A percentile compares a stretch with the other conserved stretches of the same genome.
Conservation (phyloP, 176 grass and related monocot species). For the Eremochloa ophiuroides region DNA sequence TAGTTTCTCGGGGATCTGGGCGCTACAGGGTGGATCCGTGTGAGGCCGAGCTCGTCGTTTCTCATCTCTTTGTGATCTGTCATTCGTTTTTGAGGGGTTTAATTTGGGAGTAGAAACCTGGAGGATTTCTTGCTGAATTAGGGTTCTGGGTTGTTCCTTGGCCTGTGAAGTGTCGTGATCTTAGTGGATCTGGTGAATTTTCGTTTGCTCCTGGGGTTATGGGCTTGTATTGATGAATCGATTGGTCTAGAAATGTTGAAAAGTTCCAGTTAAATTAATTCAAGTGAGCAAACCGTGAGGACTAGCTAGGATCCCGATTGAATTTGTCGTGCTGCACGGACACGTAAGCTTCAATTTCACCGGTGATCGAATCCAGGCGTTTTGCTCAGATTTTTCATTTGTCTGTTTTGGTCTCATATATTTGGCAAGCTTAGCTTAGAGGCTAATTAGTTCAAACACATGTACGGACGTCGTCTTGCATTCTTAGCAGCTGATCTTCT, state of each 20-base stretch:
- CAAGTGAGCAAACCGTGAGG: not conserved
- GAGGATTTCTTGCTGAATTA: not conserved
- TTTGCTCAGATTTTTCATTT: not conserved
- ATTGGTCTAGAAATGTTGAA: not conserved
- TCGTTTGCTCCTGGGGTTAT: not conserved
- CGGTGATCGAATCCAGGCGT: not conserved
- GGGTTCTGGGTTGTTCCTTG: slow-evolving; percentile 13
- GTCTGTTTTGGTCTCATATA: not conserved
- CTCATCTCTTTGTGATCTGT: not conserved
- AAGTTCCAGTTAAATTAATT: not conserved
- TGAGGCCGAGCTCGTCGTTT: not conserved
- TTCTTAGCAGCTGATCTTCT: not conserved
- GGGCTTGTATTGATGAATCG: not conserved
- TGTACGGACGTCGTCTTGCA: not conserved
- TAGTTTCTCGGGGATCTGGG: slow-evolving; percentile 1
- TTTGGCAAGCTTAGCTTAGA: not conserved
- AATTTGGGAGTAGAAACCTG: not conserved
- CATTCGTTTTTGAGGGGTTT: not conserved
- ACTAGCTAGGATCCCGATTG: not conserved
- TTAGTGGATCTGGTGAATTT: slow-evolving; percentile 18
- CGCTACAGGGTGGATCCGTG: slow-evolving; percentile 3
- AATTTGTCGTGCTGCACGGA: not conserved
- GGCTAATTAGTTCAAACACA: not conserved
- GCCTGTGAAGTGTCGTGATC: not conserved
- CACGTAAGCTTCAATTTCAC: not conserved